Base-by-base conservation (phyloP, 2,329 filamentous ascomycete species). In the Arthrobotrys entomopaga region DNA sequence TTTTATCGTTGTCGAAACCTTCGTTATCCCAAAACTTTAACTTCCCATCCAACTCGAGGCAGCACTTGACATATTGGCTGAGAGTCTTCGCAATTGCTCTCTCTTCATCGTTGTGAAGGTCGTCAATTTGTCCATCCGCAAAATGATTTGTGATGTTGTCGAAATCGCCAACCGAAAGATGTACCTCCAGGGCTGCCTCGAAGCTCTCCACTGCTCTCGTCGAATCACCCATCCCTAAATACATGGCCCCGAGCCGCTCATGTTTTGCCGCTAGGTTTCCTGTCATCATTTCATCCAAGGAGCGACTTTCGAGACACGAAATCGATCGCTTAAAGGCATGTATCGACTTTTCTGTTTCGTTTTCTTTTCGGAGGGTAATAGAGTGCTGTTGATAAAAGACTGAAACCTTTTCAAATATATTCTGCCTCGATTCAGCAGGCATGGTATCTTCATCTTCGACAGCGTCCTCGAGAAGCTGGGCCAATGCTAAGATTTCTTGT, bases 221-320 rank as follows among this genome's bases (percentile, higher is more conserved):
- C 24, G 69, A 72, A 53, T 79, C 77, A 16, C 77, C 69, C 5
- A 70, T 59, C 3, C 60, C 40, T n/a, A 78, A 50, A 56, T 77
- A 77, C 22, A 76, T 60, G 42, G 56, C 76, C 6, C 78, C 78
- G 40, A 79, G 53, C 43, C 71, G 69, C 53, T 79, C 77, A 50
- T 75, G 75, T 61, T 77, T 78, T 26, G 66, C 29, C 15, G 76
- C 75, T 1, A 77, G 65, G 29, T 77, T 77, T 19, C 77, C 76
- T 10, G 67, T 57, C 49, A 74, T 58, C 7, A 76, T 61, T 38
- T 79, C 77, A 13, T 66, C 60, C 16, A 73, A 40, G 7, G 78
- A 66, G 16, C 78, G 66, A 46, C 70, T 75, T 10, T 78, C 75
- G 15, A 79, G 71, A 22, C 63, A 73, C 11, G 70, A 76, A 40